These are phyloP conservation scores for Clarkia xantiana DNA, from an alignment of 345 rosid species.

Conservation along the genomic window DNA sequence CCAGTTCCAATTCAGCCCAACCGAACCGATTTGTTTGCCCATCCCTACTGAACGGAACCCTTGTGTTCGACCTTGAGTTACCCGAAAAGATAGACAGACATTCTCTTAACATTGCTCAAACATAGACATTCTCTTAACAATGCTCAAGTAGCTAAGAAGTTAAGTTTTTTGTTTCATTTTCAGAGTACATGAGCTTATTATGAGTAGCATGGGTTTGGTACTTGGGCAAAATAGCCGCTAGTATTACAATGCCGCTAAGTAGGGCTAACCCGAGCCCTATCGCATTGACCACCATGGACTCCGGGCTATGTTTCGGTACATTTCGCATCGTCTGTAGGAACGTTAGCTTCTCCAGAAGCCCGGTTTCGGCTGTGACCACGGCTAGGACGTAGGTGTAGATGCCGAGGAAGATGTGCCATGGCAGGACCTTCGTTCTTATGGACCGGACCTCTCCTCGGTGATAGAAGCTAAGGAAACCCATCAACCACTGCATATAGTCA, in stretches of 20 bases:
- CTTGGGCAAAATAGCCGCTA: conserved; percentile 57
- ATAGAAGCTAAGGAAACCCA: conserved; percentile 84
- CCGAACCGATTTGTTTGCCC: too few relatives aligned
- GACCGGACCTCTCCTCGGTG: conserved; percentile 55
- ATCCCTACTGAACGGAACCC: too few relatives aligned
- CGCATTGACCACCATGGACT: conserved; percentile 56
- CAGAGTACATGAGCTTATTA: conserved; percentile 26
- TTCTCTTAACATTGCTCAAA: too few relatives aligned
- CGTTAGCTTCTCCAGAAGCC: conserved; percentile 63
- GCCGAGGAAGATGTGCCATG: conserved; percentile 89
- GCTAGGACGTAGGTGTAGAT: conserved; percentile 78
- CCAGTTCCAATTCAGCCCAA: too few relatives aligned
- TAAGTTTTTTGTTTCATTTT: conserved; percentile 26
- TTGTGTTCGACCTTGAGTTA: too few relatives aligned
- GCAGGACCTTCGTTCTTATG: conserved; percentile 45
- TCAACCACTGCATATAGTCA: conserved; percentile 65
- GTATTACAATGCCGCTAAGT: conserved; percentile 50
- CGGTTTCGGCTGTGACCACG: conserved; percentile 79
- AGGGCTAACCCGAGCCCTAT: conserved; percentile 61
- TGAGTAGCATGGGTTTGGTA: conserved; percentile 8
- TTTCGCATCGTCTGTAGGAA: conserved; percentile 43
- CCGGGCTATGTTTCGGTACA: conserved; percentile 28
- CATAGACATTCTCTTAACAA: too few relatives aligned
- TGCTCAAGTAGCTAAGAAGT: conserved; percentile 17
- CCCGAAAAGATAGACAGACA: too few relatives aligned